Percentiles rank a stretch among this genome's conserved stretches.
phyloP scores from a whole-genome alignment of 768 basidiomycete species.

The Coprinopsis strossmayeri region DNA sequence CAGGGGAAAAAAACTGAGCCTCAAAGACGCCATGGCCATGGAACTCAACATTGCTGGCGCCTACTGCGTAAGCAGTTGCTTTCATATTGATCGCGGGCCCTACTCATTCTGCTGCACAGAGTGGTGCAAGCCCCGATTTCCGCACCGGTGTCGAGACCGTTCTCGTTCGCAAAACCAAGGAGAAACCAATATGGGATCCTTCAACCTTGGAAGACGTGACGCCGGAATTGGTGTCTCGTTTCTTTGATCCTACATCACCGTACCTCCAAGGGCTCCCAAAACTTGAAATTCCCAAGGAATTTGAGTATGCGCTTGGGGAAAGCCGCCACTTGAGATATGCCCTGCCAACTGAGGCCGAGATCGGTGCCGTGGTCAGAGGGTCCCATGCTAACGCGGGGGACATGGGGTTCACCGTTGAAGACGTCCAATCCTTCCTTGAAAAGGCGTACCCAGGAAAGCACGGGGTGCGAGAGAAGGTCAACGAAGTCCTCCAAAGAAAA shows the following conservation, averaged over 20 bases:
- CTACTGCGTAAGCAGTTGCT: conserved; percentile 64
- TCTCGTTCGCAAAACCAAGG: conserved; percentile 37
- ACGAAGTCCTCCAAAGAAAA: conserved; percentile 66
- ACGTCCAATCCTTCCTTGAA: conserved; percentile 54
- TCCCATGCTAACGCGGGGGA: conserved; percentile 54
- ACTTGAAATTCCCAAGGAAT: conserved; percentile 33
- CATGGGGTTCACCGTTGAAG: conserved; percentile 53
- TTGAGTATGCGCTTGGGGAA: conserved; percentile 21
- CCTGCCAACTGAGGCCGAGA: conserved; percentile 74
- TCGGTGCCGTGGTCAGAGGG: conserved; percentile 62
- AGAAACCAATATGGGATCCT: conserved; percentile 69
- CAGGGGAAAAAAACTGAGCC: conserved; percentile 52
- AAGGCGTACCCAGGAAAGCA: conserved; percentile 41
- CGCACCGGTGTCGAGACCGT: conserved; percentile 71
- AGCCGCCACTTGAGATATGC: conserved; percentile 29
- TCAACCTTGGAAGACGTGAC: conserved; percentile 53
- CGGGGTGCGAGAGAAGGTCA: conserved; percentile 70
- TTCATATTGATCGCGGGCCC: conserved; percentile 12
- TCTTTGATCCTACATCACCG: conserved; percentile 56
- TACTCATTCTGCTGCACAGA: conserved; percentile 33
- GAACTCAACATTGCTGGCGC: conserved; percentile 87
- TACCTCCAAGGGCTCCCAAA: conserved; percentile 39
- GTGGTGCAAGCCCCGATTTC: conserved; percentile 79
- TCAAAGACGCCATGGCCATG: conserved; percentile 70
- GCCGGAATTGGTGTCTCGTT: conserved; percentile 48